Evolutionary conservation across 805 yeast species (phyloP).

Genomic region (Metahyphopichia silvanorum): DNA sequence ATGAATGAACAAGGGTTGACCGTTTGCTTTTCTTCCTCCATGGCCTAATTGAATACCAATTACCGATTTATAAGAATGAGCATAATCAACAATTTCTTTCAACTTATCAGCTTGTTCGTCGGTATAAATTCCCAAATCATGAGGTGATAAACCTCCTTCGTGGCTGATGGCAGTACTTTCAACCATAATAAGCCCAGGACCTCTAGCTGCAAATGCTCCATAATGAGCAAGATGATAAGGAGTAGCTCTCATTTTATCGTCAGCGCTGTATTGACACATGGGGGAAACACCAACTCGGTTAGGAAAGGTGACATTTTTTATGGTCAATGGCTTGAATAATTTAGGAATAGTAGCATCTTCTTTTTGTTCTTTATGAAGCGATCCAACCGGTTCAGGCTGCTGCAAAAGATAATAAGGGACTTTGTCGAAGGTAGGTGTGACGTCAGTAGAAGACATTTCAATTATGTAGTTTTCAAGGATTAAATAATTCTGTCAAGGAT

Average conservation of each 20-base stretch:
- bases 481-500: too few species aligned
- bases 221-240: slow-evolving; percentile 50
- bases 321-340: slow-evolving; percentile 42
- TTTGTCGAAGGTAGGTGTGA: slow-evolving; percentile 1
- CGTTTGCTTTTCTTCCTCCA: slow-evolving; percentile 49
- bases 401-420: slow-evolving; percentile 2
- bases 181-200: slow-evolving; percentile 47
- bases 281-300: slow-evolving; percentile 58
- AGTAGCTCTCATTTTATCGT: slow-evolving; percentile 37
- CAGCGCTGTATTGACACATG: slow-evolving; percentile 51
- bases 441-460: neutral
- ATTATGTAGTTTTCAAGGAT: too few species aligned
- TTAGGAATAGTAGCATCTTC: slow-evolving; percentile 23
- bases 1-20: slow-evolving; percentile 25
- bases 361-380: too few species aligned
- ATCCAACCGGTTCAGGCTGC: neutral
- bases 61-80: slow-evolving; percentile 40
- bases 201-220: slow-evolving; percentile 44
- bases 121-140: slow-evolving; percentile 48
- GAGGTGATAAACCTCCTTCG: slow-evolving; percentile 41
- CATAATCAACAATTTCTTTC: slow-evolving; percentile 40
- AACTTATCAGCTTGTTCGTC: slow-evolving; percentile 45
- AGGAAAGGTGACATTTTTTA: slow-evolving; percentile 36
- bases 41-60: slow-evolving; percentile 56
- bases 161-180: slow-evolving; percentile 22